These are phyloP conservation scores for Yamadazyma philogaea DNA, from an alignment of 805 yeast species.

Conservation along the genomic window DNA sequence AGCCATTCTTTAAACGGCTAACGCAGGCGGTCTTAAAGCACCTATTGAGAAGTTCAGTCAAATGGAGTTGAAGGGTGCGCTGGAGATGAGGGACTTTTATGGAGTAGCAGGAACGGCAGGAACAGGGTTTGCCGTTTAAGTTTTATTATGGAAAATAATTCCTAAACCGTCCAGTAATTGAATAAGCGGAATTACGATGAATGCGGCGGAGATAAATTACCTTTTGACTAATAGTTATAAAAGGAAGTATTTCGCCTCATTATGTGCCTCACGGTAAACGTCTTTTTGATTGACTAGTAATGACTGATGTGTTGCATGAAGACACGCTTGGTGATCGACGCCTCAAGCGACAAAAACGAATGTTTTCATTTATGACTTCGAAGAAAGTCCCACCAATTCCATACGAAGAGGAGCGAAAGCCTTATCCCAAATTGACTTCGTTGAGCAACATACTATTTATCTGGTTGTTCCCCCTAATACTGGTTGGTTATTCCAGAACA, in stretches of 20 bases:
- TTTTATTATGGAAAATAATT: too few species aligned
- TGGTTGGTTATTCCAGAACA: slow-evolving; percentile 64
- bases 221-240: too few species aligned
- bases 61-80: too few species aligned
- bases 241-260: neutral
- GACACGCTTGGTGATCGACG: slow-evolving; percentile 18
- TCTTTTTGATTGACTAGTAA: too few species aligned
- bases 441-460: slow-evolving; percentile 43
- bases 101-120: too few species aligned
- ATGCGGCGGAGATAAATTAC: neutral
- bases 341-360: slow-evolving; percentile 30
- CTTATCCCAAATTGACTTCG: slow-evolving; percentile 29
- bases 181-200: neutral
- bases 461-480: slow-evolving; percentile 61
- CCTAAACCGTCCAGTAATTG: too few species aligned
- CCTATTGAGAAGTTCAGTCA: too few species aligned
- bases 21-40: too few species aligned
- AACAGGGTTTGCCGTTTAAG: too few species aligned
- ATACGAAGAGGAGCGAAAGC: slow-evolving; percentile 42
- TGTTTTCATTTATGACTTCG: slow-evolving; percentile 45
- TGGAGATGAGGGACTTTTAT: too few species aligned
- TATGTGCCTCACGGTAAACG: too few species aligned
- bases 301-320: slow-evolving; percentile 1
- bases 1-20: too few species aligned
- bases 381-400: slow-evolving; percentile 50